Conservation (phyloP, 805 yeast genomes). For the Debaryomyces maramus region DNA sequence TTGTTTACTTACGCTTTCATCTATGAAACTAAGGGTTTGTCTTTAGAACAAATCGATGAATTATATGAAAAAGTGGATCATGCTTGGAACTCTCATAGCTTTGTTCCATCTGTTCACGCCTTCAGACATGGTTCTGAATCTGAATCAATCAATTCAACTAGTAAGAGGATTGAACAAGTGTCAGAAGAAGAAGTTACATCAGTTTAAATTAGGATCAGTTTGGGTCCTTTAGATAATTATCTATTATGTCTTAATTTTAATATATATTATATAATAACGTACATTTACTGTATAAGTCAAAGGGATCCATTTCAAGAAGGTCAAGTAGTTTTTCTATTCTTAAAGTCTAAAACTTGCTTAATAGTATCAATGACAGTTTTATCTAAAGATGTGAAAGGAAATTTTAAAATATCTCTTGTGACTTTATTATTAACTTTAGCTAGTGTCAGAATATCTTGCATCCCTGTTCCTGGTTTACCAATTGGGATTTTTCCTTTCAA, state of each 20-base stretch:
- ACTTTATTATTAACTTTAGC: conserved; percentile 30
- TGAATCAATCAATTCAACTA: conserved; percentile 13
- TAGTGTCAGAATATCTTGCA: conserved; percentile 20
- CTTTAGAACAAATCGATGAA: conserved; percentile 80
- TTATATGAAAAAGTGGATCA: conserved; percentile 47
- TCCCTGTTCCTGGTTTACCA: conserved; percentile 8
- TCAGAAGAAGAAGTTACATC: conserved; percentile 31
- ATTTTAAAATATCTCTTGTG: conserved; percentile 26
- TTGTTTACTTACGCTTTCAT: conserved; percentile 64
- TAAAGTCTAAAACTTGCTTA: conserved; percentile 14
- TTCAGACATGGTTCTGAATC: conserved; percentile 27
- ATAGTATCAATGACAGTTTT: conserved; percentile 18
- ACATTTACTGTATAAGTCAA: too few relatives aligned
- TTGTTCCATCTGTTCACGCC: conserved; percentile 51
- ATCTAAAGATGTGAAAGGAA: conserved; percentile 15
- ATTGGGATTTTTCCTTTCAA: conserved; percentile 16
- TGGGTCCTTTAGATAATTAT: too few relatives aligned
- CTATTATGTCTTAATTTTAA: too few relatives aligned
- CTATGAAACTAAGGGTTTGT: conserved; percentile 77
- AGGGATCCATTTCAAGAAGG: too few relatives aligned
- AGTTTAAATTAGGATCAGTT: conserved; percentile 15
- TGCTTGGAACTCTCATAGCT: conserved; percentile 46
- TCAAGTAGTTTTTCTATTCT: background rate
- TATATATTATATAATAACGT: too few relatives aligned
- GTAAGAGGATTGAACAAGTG: conserved; percentile 23